Percentiles rank a stretch among this genome's conserved stretches.
Evolutionary conservation across 23 red algal species (phyloP).

Genomic region (Gracilaria caudata): DNA sequence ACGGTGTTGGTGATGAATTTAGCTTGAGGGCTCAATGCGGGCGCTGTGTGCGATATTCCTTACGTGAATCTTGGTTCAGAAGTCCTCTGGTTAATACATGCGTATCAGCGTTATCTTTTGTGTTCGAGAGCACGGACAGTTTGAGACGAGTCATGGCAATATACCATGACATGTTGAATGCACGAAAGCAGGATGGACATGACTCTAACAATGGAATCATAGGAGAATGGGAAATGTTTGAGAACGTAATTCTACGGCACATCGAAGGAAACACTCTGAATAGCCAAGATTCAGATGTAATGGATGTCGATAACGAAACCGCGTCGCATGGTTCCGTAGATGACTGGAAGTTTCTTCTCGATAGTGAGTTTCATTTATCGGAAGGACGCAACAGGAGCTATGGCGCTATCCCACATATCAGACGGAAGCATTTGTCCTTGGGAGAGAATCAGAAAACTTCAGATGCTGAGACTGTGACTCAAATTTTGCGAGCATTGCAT

Average conservation of each 20-base stretch:
- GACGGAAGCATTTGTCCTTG: too few species aligned
- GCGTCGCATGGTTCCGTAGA: neutral
- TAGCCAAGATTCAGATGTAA: neutral
- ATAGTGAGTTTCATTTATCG: constrained; percentile 25
- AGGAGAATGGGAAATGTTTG: constrained; percentile 43
- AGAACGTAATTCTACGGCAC: constrained; percentile 19
- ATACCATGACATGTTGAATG: constrained; percentile 52
- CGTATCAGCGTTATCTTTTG: constrained; percentile 42
- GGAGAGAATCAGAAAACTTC: neutral
- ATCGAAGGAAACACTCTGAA: neutral
- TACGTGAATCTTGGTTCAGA: constrained; percentile 15
- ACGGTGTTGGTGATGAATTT: constrained; percentile 48
- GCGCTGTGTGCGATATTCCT: constrained; percentile 1
- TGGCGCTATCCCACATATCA: neutral
- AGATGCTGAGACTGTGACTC: constrained; percentile 8
- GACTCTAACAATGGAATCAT: neutral
- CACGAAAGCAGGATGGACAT: neutral
- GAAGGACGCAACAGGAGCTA: neutral
- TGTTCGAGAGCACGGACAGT: constrained; percentile 40
- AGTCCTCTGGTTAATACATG: constrained; percentile 53
- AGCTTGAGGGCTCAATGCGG: constrained; percentile 3
- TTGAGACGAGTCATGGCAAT: constrained; percentile 34
- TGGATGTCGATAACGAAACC: constrained; percentile 7
- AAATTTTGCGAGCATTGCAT: constrained; percentile 58
- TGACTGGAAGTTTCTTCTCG: constrained; percentile 53